Conservation (phyloP, 129 eudicot species). For the Oenanthe sinensis region DNA sequence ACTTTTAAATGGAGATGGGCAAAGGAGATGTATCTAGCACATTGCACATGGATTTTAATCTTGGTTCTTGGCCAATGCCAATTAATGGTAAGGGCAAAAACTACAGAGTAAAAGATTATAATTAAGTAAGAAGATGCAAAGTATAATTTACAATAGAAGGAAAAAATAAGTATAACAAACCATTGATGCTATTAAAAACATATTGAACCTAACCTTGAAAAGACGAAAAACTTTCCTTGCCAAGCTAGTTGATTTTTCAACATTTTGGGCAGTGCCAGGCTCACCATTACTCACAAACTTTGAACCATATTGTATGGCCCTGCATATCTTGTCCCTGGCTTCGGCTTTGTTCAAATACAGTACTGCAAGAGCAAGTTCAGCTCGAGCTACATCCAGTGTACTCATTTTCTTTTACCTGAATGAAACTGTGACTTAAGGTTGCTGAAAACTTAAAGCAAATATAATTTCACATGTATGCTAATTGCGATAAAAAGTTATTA, state of each 20-base stretch:
- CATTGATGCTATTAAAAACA: neutral
- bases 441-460: neutral
- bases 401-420: slow-evolving; percentile 24
- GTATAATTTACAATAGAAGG: neutral
- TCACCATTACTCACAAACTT: slow-evolving; percentile 87
- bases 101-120: neutral
- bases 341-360: slow-evolving; percentile 92
- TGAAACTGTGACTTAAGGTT: slow-evolving; percentile 10
- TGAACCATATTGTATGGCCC: slow-evolving; percentile 97
- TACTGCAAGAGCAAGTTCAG: slow-evolving; percentile 89
- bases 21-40: neutral
- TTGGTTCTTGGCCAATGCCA: neutral
- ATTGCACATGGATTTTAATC: neutral
- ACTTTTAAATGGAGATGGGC: neutral
- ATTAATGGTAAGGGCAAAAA: neutral
- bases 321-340: slow-evolving; percentile 98
- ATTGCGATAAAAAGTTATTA: neutral
- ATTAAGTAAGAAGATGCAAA: neutral
- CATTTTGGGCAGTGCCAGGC: slow-evolving; percentile 95
- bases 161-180: neutral
- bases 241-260: slow-evolving; percentile 87
- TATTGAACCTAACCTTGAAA: slow-evolving; percentile 55
- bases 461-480: neutral
- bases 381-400: slow-evolving; percentile 79
- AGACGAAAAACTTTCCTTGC: slow-evolving; percentile 98